These are phyloP conservation scores for Eutrema salsugineum DNA, from an alignment of 441 rosid genomes.

Conservation along the genomic window DNA sequence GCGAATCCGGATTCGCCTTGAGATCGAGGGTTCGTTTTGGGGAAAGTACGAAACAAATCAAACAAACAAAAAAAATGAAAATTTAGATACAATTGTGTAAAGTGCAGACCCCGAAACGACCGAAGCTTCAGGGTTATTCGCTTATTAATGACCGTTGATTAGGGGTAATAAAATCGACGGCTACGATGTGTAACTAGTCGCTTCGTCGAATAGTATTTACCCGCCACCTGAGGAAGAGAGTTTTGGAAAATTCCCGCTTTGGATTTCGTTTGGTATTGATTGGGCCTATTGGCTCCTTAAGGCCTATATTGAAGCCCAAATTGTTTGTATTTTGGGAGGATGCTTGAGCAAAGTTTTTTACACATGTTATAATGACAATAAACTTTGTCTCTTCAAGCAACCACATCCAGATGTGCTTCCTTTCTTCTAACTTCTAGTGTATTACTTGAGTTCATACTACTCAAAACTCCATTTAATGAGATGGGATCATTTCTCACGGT, in stretches of 20 bases:
- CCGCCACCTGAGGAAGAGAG: neutral
- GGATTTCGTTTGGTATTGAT: neutral
- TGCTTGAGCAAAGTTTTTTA: neutral
- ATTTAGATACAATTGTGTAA: neutral
- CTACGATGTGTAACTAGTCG: neutral
- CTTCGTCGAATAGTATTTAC: neutral
- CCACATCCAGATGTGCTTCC: too few species aligned
- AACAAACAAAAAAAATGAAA: neutral
- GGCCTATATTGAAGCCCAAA: neutral
- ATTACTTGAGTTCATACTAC: too few species aligned
- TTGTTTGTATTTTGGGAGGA: neutral
- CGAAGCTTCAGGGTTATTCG: neutral
- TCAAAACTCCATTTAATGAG: too few species aligned
- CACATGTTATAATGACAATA: too few species aligned
- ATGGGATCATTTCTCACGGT: too few species aligned
- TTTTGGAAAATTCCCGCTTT: neutral
- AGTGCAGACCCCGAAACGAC: too few species aligned
- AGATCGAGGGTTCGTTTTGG: slow-evolving; percentile 19
- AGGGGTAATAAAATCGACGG: neutral
- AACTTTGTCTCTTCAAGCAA: too few species aligned
- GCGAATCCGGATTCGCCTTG: neutral
- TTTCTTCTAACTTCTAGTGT: too few species aligned
- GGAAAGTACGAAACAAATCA: neutral
- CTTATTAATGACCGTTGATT: slow-evolving; percentile 7
- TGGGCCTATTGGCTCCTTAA: neutral